Base-by-base conservation (phyloP, 2,329 filamentous ascomycete genomes). In the Sclerotinia subarctica region DNA sequence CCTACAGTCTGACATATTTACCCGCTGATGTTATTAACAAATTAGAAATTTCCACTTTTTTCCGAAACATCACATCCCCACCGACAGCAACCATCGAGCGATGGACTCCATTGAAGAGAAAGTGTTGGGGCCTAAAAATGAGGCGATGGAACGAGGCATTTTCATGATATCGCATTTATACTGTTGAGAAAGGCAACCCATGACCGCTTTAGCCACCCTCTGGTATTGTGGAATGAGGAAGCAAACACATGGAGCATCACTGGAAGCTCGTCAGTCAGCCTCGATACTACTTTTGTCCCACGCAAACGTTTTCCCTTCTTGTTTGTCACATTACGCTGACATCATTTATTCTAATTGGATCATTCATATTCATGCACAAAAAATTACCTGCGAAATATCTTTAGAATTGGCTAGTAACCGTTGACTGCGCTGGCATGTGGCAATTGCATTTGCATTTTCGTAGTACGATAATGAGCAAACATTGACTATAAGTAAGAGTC, bases 211-310 rank as follows among this genome's bases (percentile, higher is more conserved):
- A 38, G 19, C 29, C 29, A 51, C 3, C 21, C 5, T 38, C 49
- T 17, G 21, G 21, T 38, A 19, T 35, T 0, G 2, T 51, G 15
- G 15, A 7, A 51, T 21, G 46, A 66, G 15, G 19, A 5, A 66
- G n/a, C 52, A 66, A 66, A 66, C 64, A 21, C 29, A 26, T 13
- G 13, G 19, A 21, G n/a, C 29, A 2, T 62, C 59, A 46, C 46
- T 38, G 38, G 42, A 21, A 5, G 21, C 13, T 60, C 44, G 15
- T 38, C 46, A 15, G n/a, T 26, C 59, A 62, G 46, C 32, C 46
- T 62, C 59, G 59, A 62, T 51, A 3, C 47, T 24, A 7, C 5
- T 4, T 15, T 63, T 42, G 59, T 63, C 29, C 15, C 26, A 51
- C 59, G 13, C 59, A 63, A 63, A 63, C 46, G 51, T 26, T 35